A percentile compares a stretch with the other conserved stretches of the same genome.
Conservation (phyloP, 257 asterid genomes). For the Gynochthodes officinalis region DNA sequence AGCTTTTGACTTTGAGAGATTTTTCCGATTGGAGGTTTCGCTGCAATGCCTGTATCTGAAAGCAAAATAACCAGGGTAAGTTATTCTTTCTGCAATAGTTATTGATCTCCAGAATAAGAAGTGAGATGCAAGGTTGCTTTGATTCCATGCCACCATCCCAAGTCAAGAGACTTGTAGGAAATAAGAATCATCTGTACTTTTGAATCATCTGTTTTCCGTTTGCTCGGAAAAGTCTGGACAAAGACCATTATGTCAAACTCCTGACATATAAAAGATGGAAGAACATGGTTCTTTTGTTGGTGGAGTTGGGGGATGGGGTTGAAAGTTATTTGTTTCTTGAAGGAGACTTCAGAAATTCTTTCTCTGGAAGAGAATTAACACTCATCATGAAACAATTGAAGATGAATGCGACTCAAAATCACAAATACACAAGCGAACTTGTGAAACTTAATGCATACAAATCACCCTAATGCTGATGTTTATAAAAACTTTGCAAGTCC, state of each 20-base stretch:
- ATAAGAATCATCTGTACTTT: background rate
- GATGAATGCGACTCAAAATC: background rate
- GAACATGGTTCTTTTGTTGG: too few relatives aligned
- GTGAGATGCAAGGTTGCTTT: background rate
- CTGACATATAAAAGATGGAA: too few relatives aligned
- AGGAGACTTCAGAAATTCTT: too few relatives aligned
- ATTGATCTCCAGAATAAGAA: background rate
- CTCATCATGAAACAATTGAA: background rate
- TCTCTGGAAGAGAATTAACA: background rate
- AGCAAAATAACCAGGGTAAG: slow-evolving; percentile 14
- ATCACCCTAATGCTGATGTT: background rate
- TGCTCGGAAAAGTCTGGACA: background rate
- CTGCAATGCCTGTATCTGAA: slow-evolving; percentile 54
- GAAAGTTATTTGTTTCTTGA: too few relatives aligned
- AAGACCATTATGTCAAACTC: too few relatives aligned
- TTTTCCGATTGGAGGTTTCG: slow-evolving; percentile 29
- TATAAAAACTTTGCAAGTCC: background rate
- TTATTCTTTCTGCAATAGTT: slow-evolving; percentile 16
- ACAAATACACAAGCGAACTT: background rate
- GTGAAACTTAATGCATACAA: background rate
- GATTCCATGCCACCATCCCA: background rate
- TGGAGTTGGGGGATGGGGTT: too few relatives aligned
- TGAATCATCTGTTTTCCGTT: background rate
- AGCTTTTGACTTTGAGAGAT: slow-evolving; percentile 37
- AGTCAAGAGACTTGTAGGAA: background rate